Evolutionary conservation across 495 filamentous ascomycete genomes (phyloP).

Genomic region (Rhizodiscina lignyota): DNA sequence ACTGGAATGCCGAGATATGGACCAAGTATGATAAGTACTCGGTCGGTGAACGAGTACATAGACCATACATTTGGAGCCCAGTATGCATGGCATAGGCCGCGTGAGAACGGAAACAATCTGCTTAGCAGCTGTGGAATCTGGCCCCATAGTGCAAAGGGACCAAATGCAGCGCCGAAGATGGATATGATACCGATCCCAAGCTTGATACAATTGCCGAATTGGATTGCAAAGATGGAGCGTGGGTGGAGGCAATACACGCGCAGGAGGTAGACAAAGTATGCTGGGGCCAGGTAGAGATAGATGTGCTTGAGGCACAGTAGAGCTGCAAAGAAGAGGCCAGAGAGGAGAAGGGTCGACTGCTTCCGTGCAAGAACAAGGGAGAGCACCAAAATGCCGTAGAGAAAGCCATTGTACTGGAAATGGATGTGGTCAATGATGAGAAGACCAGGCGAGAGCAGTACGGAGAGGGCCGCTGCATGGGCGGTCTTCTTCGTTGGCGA

Average conservation of each 20-base stretch:
- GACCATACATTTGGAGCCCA: slow-evolving; percentile 98
- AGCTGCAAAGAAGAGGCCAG: slow-evolving; percentile 66
- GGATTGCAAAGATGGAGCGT: slow-evolving; percentile 57
- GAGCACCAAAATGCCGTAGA: slow-evolving; percentile 77
- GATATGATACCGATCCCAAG: slow-evolving; percentile 54
- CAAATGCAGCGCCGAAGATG: slow-evolving; percentile 74
- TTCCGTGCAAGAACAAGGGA: slow-evolving; percentile 71
- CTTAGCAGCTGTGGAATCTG: slow-evolving; percentile 79
- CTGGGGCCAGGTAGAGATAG: slow-evolving; percentile 89
- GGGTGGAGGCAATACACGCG: slow-evolving; percentile 76
- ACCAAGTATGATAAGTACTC: slow-evolving; percentile 56
- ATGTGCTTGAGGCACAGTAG: slow-evolving; percentile 95
- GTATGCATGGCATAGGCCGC: slow-evolving; percentile 90
- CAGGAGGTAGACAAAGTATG: slow-evolving; percentile 87
- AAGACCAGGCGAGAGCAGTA: slow-evolving; percentile 80
- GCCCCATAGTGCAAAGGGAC: slow-evolving; percentile 68
- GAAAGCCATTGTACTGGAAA: slow-evolving; percentile 96
- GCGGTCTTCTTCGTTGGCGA: slow-evolving; percentile 57
- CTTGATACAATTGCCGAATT: slow-evolving; percentile 63
- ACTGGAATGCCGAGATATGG: slow-evolving; percentile 60
- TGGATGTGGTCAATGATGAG: slow-evolving; percentile 98
- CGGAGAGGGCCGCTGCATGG: slow-evolving; percentile 74
- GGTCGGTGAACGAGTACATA: slow-evolving; percentile 82
- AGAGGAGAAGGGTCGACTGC: slow-evolving; percentile 55
- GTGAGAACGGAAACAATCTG: slow-evolving; percentile 82